Conservation (phyloP, 1,284 basidiomycete genomes). For the Pisolithus thermaeus region DNA sequence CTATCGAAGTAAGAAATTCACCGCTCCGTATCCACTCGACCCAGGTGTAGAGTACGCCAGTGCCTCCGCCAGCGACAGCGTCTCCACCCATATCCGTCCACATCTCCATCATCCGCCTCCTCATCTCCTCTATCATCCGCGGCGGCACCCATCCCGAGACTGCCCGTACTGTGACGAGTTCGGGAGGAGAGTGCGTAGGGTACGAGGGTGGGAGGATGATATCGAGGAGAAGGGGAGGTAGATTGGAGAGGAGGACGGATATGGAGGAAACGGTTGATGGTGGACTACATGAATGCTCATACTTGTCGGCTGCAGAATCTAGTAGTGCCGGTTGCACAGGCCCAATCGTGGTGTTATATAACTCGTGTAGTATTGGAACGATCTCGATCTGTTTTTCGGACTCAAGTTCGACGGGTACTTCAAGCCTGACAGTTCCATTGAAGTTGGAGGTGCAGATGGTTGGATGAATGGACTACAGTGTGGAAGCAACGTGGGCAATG, state of each 20-base stretch:
- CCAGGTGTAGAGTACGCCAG: slow-evolving; percentile 61
- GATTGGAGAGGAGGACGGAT: slow-evolving; percentile 21
- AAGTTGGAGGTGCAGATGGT: slow-evolving; percentile 49
- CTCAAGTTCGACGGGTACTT: slow-evolving; percentile 59
- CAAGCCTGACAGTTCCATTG: slow-evolving; percentile 43
- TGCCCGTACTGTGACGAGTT: slow-evolving; percentile 48
- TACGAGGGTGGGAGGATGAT: slow-evolving; percentile 53
- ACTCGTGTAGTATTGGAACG: slow-evolving; percentile 30
- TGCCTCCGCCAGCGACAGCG: slow-evolving; percentile 40
- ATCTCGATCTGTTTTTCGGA: slow-evolving; percentile 32
- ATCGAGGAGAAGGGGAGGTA: slow-evolving; percentile 60
- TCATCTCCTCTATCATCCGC: slow-evolving; percentile 28
- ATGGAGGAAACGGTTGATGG: background rate
- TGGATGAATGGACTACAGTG: slow-evolving; percentile 61
- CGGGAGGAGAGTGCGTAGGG: slow-evolving; percentile 48
- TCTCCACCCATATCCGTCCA: slow-evolving; percentile 37
- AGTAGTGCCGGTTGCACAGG: background rate
- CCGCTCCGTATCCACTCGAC: slow-evolving; percentile 64
- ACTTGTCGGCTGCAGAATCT: background rate
- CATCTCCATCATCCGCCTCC: slow-evolving; percentile 39
- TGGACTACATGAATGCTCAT: slow-evolving; percentile 1
- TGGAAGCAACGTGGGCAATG: slow-evolving; percentile 3
- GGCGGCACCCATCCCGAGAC: slow-evolving; percentile 55
- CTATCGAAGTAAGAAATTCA: slow-evolving; percentile 45
- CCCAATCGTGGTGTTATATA: background rate